Base-by-base conservation (phyloP, 805 yeast genomes). In the Kockiozyma suomiensis region DNA sequence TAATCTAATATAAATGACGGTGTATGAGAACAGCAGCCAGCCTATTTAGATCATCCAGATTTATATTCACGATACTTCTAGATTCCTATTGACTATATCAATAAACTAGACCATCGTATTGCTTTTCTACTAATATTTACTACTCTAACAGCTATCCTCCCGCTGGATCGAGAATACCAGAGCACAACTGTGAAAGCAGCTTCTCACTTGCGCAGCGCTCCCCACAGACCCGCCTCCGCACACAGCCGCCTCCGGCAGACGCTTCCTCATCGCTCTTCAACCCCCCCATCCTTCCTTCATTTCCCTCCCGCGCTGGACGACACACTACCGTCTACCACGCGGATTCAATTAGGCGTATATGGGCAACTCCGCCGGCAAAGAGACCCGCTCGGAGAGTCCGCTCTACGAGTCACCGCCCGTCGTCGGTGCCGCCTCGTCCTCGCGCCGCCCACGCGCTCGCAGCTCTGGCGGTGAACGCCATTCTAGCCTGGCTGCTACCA, bases 351-450 rank as follows among this genome's bases (percentile, higher is more conserved):
- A 23, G 35, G 15, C 30, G 35, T 30, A 5, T n/a, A 70, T 69
- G 73, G 73, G 73, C 38, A 71, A 70, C 64, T 63, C 68, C 41
- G 62, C 62, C 45, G 68, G 70, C 37, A 70, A 69, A 37, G 72
- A 70, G 52, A 50, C 59, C 45, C 62, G 67, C 61, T 30, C 37
- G 32, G 54, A 32, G 45, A 2, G 30, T 25, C 41, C 41, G n/a
- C 51, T 32, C 33, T 48, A 7, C 33, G 25, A 13, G 12, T 32
- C 40, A 5, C 23, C 50, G 33, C 33, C 33, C 35, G 41, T 32
- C 26, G 41, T 28, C 15, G 37, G 46, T 6, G 32, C 43, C 7
- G 42, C 50, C 17, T 30, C 38, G 26, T 23, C 50, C 23, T 26
- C 54, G n/a, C 53, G 43, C 19, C 33, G 45, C 21, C 25, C 32